Conservation (phyloP, 345 rosid genomes). For the Eucalyptus urophylla region DNA sequence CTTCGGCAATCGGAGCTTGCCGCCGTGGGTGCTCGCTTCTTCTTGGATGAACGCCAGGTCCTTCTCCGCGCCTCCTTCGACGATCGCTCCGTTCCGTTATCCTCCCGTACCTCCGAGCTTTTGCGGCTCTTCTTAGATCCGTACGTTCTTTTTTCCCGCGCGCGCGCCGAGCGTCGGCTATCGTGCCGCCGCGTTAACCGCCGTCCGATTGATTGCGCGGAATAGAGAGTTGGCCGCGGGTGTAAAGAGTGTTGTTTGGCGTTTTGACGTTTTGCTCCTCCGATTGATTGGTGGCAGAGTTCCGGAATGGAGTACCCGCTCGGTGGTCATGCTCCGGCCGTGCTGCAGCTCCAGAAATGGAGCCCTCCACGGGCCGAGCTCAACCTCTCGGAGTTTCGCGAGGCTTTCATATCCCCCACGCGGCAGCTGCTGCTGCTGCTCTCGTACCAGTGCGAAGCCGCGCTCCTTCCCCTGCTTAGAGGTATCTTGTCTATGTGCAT, state of each 20-base stretch:
- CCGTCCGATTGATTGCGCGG: not conserved
- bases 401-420: constrained; percentile 87
- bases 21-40: not conserved
- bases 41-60: not conserved
- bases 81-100: not conserved
- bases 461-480: constrained; percentile 57
- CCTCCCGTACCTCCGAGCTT: not conserved
- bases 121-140: not conserved
- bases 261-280: not conserved
- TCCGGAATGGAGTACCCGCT: constrained; percentile 39
- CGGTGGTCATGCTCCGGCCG: constrained; percentile 32
- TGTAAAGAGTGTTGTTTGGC: not conserved
- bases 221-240: not conserved
- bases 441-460: constrained; percentile 59
- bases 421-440: constrained; percentile 54
- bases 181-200: no score
- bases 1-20: not conserved
- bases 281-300: not conserved
- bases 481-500: constrained; percentile 13
- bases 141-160: not conserved
- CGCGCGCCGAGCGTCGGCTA: no score
- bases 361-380: constrained; percentile 37
- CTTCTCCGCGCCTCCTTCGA: not conserved
- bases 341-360: constrained; percentile 84
- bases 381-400: constrained; percentile 68